Percentiles rank a stretch among this genome's conserved stretches.
phyloP scores from a whole-genome alignment of 257 asterid species.

The Nicotiana obtusifolia region DNA sequence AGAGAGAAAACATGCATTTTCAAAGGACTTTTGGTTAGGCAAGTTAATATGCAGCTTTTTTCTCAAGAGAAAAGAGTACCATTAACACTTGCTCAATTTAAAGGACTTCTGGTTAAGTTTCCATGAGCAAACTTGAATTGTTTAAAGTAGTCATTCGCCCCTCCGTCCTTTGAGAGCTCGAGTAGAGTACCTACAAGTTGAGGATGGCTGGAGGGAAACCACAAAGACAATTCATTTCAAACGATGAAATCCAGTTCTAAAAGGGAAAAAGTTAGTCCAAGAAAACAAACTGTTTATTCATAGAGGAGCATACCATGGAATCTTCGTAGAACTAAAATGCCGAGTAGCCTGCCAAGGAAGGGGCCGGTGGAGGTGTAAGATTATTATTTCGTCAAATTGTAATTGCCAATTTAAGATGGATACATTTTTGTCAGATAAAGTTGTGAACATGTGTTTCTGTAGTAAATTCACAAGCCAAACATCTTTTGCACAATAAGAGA shows the following conservation, averaged over 20 bases:
- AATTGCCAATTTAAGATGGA: background rate
- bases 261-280: background rate
- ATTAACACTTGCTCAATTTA: too few relatives aligned
- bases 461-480: background rate
- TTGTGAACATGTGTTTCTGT: background rate
- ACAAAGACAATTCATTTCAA: conserved; percentile 8
- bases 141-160: conserved; percentile 30
- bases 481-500: background rate
- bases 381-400: background rate
- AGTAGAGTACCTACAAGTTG: conserved; percentile 44
- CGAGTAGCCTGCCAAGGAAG: conserved; percentile 36
- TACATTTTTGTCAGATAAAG: background rate
- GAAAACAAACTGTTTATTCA: background rate
- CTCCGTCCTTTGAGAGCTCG: conserved; percentile 26
- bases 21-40: too few relatives aligned
- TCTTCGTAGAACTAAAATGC: conserved; percentile 27
- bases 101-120: too few relatives aligned
- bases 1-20: too few relatives aligned
- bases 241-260: background rate
- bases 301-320: conserved; percentile 47
- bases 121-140: conserved; percentile 29
- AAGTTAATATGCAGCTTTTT: too few relatives aligned
- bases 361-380: too few relatives aligned
- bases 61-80: too few relatives aligned
- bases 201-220: conserved; percentile 10